phyloP scores from a whole-genome alignment of 179 eudicot genomes.

The Vitellaria paradoxa region DNA sequence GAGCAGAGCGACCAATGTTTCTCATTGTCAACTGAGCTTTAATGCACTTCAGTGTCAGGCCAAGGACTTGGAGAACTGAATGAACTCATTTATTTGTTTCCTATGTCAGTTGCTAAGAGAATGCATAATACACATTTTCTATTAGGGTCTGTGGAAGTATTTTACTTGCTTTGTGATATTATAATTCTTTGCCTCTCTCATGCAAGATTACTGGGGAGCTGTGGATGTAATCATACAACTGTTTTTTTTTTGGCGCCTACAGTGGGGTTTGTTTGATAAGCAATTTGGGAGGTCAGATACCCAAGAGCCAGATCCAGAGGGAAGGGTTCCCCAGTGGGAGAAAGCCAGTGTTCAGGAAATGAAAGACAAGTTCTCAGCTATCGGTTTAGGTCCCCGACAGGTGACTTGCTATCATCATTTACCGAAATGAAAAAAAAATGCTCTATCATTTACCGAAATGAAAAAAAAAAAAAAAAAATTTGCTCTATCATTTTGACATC shows the following conservation, averaged over 20 bases:
- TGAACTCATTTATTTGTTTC: too few species aligned
- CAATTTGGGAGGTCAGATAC: conserved; percentile 80
- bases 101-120: not conserved
- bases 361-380: conserved; percentile 75
- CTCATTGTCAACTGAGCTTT: not conserved
- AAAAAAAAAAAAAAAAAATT: too few species aligned
- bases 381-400: conserved; percentile 95
- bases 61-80: too few species aligned
- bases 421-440: too few species aligned
- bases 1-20: too few species aligned
- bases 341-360: conserved; percentile 82
- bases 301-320: conserved; percentile 92
- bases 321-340: conserved; percentile 87
- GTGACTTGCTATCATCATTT: conserved; percentile 24
- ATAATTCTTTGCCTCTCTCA: not conserved
- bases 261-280: conserved; percentile 93
- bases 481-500: not conserved
- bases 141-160: too few species aligned
- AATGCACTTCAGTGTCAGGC: not conserved
- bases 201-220: not conserved
- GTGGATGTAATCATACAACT: conserved; percentile 13
- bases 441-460: too few species aligned
- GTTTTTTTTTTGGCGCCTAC: conserved; percentile 18
- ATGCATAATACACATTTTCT: not conserved
- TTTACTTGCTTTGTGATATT: too few species aligned